phyloP scores from a whole-genome alignment of 2,329 filamentous ascomycete genomes.

The Verticillium albo-atrum region DNA sequence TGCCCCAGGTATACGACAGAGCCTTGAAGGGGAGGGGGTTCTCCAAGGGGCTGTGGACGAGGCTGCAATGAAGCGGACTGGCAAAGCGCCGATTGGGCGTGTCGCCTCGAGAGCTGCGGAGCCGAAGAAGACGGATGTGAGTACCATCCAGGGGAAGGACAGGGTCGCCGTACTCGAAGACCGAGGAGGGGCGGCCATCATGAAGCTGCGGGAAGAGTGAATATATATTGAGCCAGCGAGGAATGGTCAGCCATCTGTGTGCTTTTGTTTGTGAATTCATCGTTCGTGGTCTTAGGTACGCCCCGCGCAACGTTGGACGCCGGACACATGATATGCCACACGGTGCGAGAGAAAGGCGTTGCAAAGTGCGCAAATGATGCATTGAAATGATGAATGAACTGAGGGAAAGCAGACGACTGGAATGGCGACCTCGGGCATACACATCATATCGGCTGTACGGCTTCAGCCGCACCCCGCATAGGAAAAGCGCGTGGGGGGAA shows the following conservation, averaged over 20 bases:
- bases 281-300: not conserved
- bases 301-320: not conserved
- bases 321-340: not conserved
- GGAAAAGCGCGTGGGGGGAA: not conserved
- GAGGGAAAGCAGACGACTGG: not conserved
- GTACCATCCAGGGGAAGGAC: slow-evolving; percentile 5
- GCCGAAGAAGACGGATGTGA: slow-evolving; percentile 9
- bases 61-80: slow-evolving; percentile 4
- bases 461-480: not conserved
- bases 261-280: not conserved
- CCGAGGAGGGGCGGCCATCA: not conserved
- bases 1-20: slow-evolving; percentile 21
- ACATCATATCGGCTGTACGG: not conserved
- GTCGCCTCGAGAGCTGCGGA: not conserved
- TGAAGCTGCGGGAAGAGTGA: not conserved
- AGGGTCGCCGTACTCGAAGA: not conserved
- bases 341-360: not conserved
- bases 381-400: not conserved
- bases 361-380: not conserved
- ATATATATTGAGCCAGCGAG: not conserved
- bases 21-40: slow-evolving; percentile 14
- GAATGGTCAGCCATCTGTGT: not conserved
- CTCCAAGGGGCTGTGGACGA: slow-evolving; percentile 3
- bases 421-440: not conserved
- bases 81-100: slow-evolving; percentile 2